Evolutionary conservation across 805 yeast species (phyloP), one percentile per base, ranked within the genome.

Genomic region (Blastobotrys americana): DNA sequence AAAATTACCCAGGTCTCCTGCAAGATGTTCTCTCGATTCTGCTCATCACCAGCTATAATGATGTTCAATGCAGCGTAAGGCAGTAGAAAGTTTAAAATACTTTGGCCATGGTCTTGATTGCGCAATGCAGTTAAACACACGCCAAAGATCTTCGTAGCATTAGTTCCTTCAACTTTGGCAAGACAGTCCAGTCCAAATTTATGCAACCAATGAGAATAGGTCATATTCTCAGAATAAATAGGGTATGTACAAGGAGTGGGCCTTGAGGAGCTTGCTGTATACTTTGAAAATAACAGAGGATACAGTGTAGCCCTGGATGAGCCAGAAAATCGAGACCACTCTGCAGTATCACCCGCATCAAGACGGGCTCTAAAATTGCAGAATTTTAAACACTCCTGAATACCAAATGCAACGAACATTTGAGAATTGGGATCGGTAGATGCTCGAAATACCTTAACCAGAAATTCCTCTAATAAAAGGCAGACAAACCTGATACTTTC

Each of bases 401-500:
- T 85, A 0, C 90, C 83, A 61, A 77, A 83, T 0, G 96, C 96
- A 28, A 88, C 71, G 57, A 82, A 84, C 46, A 84, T 70, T 60
- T 93, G 98, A 40, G 78, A 77, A 18, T 77, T 75, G 0, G 97
- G 96, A 57, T 88, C 88, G 27, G 82, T 84, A 1, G 96, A 82
- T 0, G 96, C 88, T 78, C 94, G 82, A 62, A 88, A 89, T 1
- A 87, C 78, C 27, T 85, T 87, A 5, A 89, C 82, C n/a, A 93
- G 69, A 47, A 77, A 71, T 44, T 75, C 72, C 48, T 84, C 81
- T 27, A 89, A 67, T 40, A 89, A 77, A 53, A 73, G 70, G 3
- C 76, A 67, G 25, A 87, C 69, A 55, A 90, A 86, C 9, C 68
- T 70, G 2, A 76, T 67, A n/a, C 76, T 75, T 54, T 89, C 96